Conservation (phyloP, 169 alveolate species). For the Babesia sp. region DNA sequence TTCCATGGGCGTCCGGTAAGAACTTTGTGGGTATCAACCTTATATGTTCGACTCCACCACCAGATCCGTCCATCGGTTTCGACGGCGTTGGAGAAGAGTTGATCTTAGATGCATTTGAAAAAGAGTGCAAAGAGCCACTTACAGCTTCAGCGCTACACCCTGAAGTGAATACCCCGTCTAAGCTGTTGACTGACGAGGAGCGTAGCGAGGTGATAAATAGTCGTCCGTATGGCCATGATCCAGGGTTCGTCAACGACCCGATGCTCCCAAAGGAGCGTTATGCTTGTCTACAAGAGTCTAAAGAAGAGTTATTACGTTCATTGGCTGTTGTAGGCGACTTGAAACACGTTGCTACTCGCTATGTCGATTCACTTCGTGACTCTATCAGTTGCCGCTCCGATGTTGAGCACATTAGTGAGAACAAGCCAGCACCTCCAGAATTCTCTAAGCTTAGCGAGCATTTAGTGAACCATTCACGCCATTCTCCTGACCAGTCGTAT, state of each 20-base stretch:
- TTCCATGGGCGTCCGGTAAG: slow-evolving; percentile 42
- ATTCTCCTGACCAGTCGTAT: background rate
- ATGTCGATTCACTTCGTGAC: slow-evolving; percentile 26
- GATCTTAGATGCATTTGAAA: background rate
- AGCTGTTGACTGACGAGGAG: slow-evolving; percentile 33
- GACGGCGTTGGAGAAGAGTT: slow-evolving; percentile 28
- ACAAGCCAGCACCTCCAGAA: slow-evolving; percentile 4
- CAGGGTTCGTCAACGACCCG: slow-evolving; percentile 26
- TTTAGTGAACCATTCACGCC: background rate
- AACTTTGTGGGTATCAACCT: slow-evolving; percentile 19
- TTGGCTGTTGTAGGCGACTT: slow-evolving; percentile 35
- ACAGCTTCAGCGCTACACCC: slow-evolving; percentile 31
- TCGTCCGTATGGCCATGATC: slow-evolving; percentile 20
- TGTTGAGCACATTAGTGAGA: slow-evolving; percentile 31
- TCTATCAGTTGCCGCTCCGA: slow-evolving; percentile 27
- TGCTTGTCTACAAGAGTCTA: background rate
- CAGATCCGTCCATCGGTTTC: slow-evolving; percentile 27
- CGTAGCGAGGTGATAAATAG: slow-evolving; percentile 2
- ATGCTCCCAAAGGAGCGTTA: slow-evolving; percentile 34
- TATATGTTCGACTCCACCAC: slow-evolving; percentile 51
- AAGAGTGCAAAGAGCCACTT: slow-evolving; percentile 18
- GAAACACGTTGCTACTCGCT: background rate
- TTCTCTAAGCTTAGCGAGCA: background rate
- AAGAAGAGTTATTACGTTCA: slow-evolving; percentile 30
- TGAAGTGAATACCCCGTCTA: slow-evolving; percentile 36